Conservation (phyloP, 177 flowering plant genomes). For the Tripterygium wilfordii region DNA sequence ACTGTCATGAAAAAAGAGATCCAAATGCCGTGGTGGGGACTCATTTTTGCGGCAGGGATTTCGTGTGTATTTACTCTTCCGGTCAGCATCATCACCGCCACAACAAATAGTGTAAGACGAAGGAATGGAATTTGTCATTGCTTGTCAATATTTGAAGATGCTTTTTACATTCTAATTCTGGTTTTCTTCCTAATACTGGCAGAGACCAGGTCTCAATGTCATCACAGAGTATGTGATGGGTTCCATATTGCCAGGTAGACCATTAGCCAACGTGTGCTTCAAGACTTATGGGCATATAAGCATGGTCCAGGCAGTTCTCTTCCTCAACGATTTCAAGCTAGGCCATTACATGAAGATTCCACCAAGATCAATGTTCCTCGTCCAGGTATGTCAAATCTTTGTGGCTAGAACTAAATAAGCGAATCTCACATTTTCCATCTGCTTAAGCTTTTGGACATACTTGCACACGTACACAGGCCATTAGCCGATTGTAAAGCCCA, state of each 20-base stretch:
- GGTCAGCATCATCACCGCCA: slow-evolving; percentile 37
- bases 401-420: too few species aligned
- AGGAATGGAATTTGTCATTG: neutral
- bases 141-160: too few species aligned
- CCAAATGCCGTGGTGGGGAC: slow-evolving; percentile 51
- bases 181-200: neutral
- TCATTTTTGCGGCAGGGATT: slow-evolving; percentile 26
- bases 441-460: too few species aligned
- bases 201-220: slow-evolving; percentile 45
- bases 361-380: slow-evolving; percentile 70
- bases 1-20: slow-evolving; percentile 29
- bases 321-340: slow-evolving; percentile 65
- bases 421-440: too few species aligned
- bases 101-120: slow-evolving; percentile 33
- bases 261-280: slow-evolving; percentile 48
- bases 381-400: slow-evolving; percentile 55
- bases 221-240: slow-evolving; percentile 52
- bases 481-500: too few species aligned
- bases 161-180: neutral
- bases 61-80: slow-evolving; percentile 34
- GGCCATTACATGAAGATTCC: slow-evolving; percentile 87
- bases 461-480: too few species aligned
- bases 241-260: slow-evolving; percentile 35
- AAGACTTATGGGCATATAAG: slow-evolving; percentile 35
- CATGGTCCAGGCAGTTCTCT: slow-evolving; percentile 58